Base-by-base conservation (phyloP, 2,329 filamentous ascomycete genomes). In the Gnomoniopsis sp. region DNA sequence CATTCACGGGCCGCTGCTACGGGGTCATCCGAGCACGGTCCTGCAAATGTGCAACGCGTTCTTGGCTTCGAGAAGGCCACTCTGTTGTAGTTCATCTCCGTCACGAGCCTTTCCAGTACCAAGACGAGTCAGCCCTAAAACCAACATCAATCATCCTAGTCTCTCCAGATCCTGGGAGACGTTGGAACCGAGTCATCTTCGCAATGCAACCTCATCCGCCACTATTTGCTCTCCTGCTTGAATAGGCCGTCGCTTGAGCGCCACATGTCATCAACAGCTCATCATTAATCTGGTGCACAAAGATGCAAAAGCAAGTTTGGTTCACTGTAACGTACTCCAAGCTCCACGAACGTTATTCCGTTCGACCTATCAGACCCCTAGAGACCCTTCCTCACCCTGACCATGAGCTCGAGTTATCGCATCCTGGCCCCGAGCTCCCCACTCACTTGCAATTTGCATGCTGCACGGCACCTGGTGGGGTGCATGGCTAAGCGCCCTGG, bases 351-450 rank as follows among this genome's bases (percentile, higher is more conserved):
- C 26, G 41, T 38, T 23, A 44, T 55, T 26, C 26, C 11, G 1
- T 58, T n/a, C 36, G 51, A 34, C 57, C 57, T 55, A 58, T 58
- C 51, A 58, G 14, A 54, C 51, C 46, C 36, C 51, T 48, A 46
- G 34, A 33, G 21, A 47, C 30, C 57, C 47, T 44, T 55, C 36
- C 51, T 53, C 43, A 43, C 34, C 51, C 34, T 46, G 23, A 41
- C 49, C 56, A 34, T 4, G 41, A 44, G 15, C 41, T 30, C 34
- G 48, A 54, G 41, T 53, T 49, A 48, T 53, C 43, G 36, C 43
- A 48, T 30, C 56, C 51, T 53, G 41, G 36, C 50, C 22, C 38
- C 21, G n/a, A 41, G 41, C 41, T 19, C 15, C 44, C 44, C 44
- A 47, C 44, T 47, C 23, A 23, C 47, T 49, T 49, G 23, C 47